Evolutionary conservation across 352 stramenopile species (phyloP).

Genomic region (Pythium chondricola): DNA sequence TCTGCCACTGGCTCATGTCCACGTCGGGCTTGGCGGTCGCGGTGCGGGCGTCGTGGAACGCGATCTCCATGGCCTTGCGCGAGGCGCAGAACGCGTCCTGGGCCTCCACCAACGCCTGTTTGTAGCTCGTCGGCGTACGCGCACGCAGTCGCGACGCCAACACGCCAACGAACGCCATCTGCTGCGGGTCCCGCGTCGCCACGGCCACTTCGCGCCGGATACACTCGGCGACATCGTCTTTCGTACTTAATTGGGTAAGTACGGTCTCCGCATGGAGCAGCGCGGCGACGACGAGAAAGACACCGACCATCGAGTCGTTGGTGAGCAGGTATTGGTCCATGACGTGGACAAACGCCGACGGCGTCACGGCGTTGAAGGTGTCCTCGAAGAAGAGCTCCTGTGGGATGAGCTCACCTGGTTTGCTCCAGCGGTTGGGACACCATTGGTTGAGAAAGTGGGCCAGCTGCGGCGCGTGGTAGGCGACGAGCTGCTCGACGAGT

Average conservation of each 20-base stretch:
- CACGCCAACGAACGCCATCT: constrained; percentile 56
- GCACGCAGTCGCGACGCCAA: constrained; percentile 48
- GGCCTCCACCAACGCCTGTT: constrained; percentile 40
- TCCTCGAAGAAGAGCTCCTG: constrained; percentile 57
- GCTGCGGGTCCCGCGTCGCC: constrained; percentile 29
- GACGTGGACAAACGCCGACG: constrained; percentile 53
- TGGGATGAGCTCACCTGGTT: constrained; percentile 43
- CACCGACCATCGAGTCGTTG: constrained; percentile 53
- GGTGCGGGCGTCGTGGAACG: constrained; percentile 31
- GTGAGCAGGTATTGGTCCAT: constrained; percentile 80
- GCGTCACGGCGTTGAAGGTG: constrained; percentile 58
- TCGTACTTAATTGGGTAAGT: constrained; percentile 25
- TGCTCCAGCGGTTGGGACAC: constrained; percentile 63
- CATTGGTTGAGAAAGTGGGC: constrained; percentile 68
- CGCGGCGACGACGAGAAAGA: constrained; percentile 63
- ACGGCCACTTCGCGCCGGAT: constrained; percentile 30
- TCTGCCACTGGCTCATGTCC: constrained; percentile 79
- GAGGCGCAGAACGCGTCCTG: constrained; percentile 41
- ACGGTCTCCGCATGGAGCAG: constrained; percentile 39
- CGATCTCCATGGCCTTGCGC: constrained; percentile 47
- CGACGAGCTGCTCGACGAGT: constrained; percentile 62
- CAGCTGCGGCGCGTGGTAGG: constrained; percentile 66
- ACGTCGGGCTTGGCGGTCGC: constrained; percentile 32
- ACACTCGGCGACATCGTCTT: constrained; percentile 33
- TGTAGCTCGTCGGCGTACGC: constrained; percentile 63